Base-by-base conservation (phyloP, 441 rosid species). In the Flueggea neowawraea region DNA sequence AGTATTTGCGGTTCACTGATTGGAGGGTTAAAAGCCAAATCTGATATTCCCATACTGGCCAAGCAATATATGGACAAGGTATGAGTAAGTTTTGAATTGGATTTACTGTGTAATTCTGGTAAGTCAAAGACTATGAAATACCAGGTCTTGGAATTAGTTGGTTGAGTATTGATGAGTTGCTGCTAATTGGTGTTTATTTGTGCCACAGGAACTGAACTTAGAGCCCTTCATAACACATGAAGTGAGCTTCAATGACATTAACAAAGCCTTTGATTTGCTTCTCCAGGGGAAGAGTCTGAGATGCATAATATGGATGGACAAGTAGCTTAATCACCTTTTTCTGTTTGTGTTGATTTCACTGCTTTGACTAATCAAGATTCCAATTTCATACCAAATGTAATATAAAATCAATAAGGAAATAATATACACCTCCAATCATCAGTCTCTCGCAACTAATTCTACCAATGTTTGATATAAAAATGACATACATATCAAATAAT, bases 151-250 rank as follows among this genome's bases (percentile, higher is more conserved):
- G 41, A 36, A 36, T 36, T 22, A 22, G 28, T 2, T 22, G 28
- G 28, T 1, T 22, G 28, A 22, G 28, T 22, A 22, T 22, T 22
- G 2, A 22, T 22, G 28, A 22, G 28, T 22, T 22, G 1, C 2
- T 22, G 28, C 28, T 22, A 22, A 4, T 47, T 41, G 2, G 8
- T 49, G 52, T 10, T 3, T 39, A 44, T 15, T 32, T 22, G 14
- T 10, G 31, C 12, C 22, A 49, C 69, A 85, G 78, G 74, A 63
- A 48, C 57, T 85, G 48, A 67, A 79, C 47, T 58, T 85, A 60
- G 88, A 79, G n/a, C 73, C 54, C 17, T 83, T 83, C 72, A 76
- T 85, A 62, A 72, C 91, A n/a, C 86, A 85, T 55, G 61, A 79
- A 63, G 70, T 85, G 69, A 71, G 78, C 48, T 81, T 85, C 61